Evolutionary conservation across 2,329 filamentous ascomycete genomes (phyloP), one percentile per base, ranked within the genome.

Genomic region (Stemphylium beticola): DNA sequence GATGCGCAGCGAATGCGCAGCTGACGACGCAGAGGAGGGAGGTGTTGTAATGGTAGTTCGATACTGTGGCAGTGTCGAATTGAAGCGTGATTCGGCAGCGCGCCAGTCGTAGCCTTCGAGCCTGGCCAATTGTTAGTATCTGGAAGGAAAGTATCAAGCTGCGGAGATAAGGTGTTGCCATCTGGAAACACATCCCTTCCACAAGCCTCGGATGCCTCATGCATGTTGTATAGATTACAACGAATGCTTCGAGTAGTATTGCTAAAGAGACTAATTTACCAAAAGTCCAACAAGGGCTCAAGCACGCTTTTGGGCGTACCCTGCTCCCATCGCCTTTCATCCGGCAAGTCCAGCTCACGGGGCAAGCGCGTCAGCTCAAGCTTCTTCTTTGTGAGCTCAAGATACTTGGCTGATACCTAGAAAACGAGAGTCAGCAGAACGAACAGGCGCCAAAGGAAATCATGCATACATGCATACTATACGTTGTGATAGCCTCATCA

Each of bases 91-190:
- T 72, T 90, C 87, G 50, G 85, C 80, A 2, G 79, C 75, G 43
- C 84, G 81, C 86, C 87, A 90, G 54, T 83, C 83, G 71, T 88
- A 89, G 39, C 82, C 77, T 56, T 89, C 87, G 29, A 88, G 79
- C 87, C 86, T 65, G 6, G 3, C 20, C 84, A 18, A 24, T 24
- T 7, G 22, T 24, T 24, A 24, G 22, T 24, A 7, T 24, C 22
- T 24, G 22, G 22, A 24, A 24, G 22, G 6, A 24, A 24, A 2
- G 22, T 24, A 24, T 24, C 22, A 24, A 24, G 22, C 22, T 24
- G 22, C 22, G 6, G 22, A 24, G 22, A 24, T 7, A 24, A 7
- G 20, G 3, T 6, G 20, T 22, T 22, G 20, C 6, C 20, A 22
- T 6, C 20, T 22, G n/a, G n/a, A n/a, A n/a, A n/a, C n/a, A n/a